Evolutionary conservation across 106 monocot genomes (phyloP), one percentile per base, ranked within the genome.

Genomic region (Acorus gramineus): DNA sequence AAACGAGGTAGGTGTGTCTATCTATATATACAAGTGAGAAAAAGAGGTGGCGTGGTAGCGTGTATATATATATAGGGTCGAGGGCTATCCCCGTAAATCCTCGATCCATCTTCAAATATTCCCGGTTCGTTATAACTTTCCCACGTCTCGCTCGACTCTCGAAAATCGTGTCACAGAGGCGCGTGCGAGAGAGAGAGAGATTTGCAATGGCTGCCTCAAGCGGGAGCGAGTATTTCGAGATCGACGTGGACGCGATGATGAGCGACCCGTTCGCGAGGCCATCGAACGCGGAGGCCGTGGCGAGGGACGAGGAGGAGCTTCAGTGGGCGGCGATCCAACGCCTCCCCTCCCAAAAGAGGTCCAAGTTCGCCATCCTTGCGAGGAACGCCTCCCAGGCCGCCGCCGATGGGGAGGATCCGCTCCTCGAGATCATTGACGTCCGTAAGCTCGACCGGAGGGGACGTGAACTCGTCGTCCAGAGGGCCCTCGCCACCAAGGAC

Each of bases 271-370:
- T 80, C 53, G 60, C 6, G 4, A 66, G 71, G 2, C 56, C 76
- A 0, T 77, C 80, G 60, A 73, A 72, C 49, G 68, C 63, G 10
- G 73, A 69, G 12, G 50, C 42, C 12, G 67, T 63, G 42, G 64
- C 14, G 49, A 74, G 64, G 50, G 85, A 85, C 42, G 78, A 82
- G 66, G 62, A 53, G 28, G 78, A 82, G 75, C 72, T 83, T 49
- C 14, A 79, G 3, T 83, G 82, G 82, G 82, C 78, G 2, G 82
- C 82, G 49, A 52, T 83, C 45, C 75, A 83, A 75, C 7, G 79
- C 49, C 62, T 79, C 2, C 82, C 82, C 48, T 74, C 78, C 53
- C 42, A 63, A 7, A 70, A 70, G 53, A 77, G 78, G 45, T 50
- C 8, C 67, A 71, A 78, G 53, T 81, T 56, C 63, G 78, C 78